Evolutionary conservation across 768 basidiomycete genomes (phyloP), one percentile per base, ranked within the genome.

Genomic region (Suillus ampliporus): DNA sequence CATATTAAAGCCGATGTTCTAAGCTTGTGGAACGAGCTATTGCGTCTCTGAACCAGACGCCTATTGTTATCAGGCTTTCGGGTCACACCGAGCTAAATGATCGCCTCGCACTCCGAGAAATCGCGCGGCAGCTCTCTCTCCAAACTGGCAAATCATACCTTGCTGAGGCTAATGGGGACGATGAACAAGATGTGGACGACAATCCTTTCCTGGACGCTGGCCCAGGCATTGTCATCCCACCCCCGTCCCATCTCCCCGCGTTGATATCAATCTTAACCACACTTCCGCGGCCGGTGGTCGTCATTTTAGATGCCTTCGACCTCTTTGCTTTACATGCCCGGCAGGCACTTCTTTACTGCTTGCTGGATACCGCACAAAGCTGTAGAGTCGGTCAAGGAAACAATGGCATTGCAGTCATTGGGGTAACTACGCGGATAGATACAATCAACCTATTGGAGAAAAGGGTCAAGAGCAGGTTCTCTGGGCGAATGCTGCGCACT

Each of bases 391-490:
- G 83, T 19, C 74, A 78, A 50, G 81, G 79, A 14, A 85, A 72
- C 67, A 87, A 84, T 64, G 95, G 95, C 3, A 76, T 97, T 23
- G 91, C 90, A 0, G 89, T 99, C 38, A 80, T 99, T 40, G 97
- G 97, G 9, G 75, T 95, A 13, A 95, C 95, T 1, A 88, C 87
- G 37, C 88, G 95, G 10, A 83, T 96, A 26, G 95, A 99, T 69
- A 91, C 94, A 19, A 84, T 98, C 63, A 91, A 92, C 65, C 77
- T 92, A 3, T 81, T 99, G 19, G 97, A 99, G 74, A 99, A 99
- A 74, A 84, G 97, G 48, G 97, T 99, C 56, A 97, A 99, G 77
- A 97, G 95, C 66, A 87, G 97, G 4, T 99, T 99, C 78, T 98
- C 96, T 2, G 94, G 95, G 37, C 83, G 97, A 60, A 92, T 94